phyloP scores from a whole-genome alignment of 2,329 filamentous ascomycete genomes.

The Penicillium occitanis region DNA sequence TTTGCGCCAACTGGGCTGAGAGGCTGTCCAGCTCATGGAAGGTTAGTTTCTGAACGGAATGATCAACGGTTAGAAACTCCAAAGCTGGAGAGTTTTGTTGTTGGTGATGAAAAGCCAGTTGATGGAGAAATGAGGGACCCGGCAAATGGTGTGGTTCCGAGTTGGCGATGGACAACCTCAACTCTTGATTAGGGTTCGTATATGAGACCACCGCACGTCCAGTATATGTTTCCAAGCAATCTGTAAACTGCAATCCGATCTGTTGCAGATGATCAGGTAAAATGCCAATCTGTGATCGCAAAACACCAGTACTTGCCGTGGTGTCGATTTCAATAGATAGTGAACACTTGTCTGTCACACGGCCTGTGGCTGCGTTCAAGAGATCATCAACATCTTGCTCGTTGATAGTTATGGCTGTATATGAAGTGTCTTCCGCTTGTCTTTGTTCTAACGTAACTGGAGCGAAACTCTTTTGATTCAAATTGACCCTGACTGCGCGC shows the following conservation, averaged over 20 bases:
- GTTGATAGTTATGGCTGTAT: conserved; percentile 27
- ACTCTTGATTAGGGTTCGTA: conserved; percentile 20
- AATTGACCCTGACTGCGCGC: conserved; percentile 30
- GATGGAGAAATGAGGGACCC: conserved; percentile 60
- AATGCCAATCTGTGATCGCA: conserved; percentile 30
- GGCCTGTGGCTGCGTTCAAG: not conserved
- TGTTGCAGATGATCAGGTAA: conserved; percentile 29
- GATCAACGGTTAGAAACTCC: conserved; percentile 60
- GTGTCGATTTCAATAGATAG: conserved; percentile 30
- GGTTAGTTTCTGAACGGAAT: conserved; percentile 51
- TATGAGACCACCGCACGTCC: conserved; percentile 21
- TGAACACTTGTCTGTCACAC: conserved; percentile 20
- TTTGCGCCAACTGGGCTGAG: conserved; percentile 57
- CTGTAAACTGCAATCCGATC: conserved; percentile 31
- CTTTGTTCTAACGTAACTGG: conserved; percentile 23
- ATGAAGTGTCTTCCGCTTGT: conserved; percentile 16
- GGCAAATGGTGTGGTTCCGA: conserved; percentile 51
- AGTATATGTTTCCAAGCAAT: conserved; percentile 29
- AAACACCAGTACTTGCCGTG: conserved; percentile 26
- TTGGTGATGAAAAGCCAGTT: conserved; percentile 56
- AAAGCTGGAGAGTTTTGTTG: conserved; percentile 54
- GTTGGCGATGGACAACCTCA: conserved; percentile 59
- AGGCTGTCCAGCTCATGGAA: conserved; percentile 63
- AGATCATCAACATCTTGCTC: not conserved
- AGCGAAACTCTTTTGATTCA: conserved; percentile 24